phyloP scores from a whole-genome alignment of 1,284 basidiomycete species.

The Boletus nobilissimus region DNA sequence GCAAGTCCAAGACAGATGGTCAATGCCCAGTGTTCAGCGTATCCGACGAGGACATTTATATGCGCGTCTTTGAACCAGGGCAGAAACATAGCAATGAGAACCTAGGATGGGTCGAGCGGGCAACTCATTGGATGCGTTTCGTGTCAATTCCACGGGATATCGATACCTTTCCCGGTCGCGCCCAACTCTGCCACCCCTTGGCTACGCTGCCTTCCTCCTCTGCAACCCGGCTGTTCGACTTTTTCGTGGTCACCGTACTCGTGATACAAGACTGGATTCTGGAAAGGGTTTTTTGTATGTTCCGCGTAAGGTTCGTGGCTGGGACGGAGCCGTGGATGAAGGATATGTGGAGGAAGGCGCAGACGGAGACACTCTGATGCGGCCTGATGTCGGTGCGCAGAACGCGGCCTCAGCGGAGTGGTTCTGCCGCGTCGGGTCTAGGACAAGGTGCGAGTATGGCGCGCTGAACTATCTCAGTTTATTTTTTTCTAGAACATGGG shows the following conservation, averaged over 20 bases:
- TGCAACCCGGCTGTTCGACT: neutral
- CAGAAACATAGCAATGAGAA: constrained; percentile 2
- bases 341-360: constrained; percentile 52
- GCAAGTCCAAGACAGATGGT: neutral
- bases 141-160: neutral
- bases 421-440: too few relatives aligned
- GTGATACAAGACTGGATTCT: neutral
- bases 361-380: too few relatives aligned
- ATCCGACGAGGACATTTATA: neutral
- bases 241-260: neutral
- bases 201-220: too few relatives aligned
- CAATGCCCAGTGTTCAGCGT: neutral
- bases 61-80: neutral
- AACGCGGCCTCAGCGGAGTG: too few relatives aligned
- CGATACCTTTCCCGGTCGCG: neutral
- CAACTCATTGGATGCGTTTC: constrained; percentile 2
- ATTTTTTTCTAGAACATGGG: neutral
- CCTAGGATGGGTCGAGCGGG: neutral
- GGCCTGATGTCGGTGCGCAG: too few relatives aligned
- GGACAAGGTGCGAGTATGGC: neutral
- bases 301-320: constrained; percentile 54
- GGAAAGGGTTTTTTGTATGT: constrained; percentile 17
- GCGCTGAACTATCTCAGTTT: neutral
- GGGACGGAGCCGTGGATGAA: constrained; percentile 62
- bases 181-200: neutral